phyloP scores from a whole-genome alignment of 345 rosid species.

The Hevea brasiliensis region DNA sequence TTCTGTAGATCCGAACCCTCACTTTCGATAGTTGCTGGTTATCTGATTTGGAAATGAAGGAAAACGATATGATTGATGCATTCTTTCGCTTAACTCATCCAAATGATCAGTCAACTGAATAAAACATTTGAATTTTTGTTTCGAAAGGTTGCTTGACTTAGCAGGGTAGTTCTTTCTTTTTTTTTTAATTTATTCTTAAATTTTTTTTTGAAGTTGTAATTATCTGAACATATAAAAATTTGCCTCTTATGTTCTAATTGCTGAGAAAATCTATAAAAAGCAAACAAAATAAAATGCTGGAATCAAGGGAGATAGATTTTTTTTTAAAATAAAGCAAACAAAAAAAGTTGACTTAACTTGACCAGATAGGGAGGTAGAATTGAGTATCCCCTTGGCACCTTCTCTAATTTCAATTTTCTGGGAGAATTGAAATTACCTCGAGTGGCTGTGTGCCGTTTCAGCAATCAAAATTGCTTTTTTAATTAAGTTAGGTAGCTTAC shows the following conservation, averaged over 20 bases:
- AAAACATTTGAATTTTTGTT: not conserved
- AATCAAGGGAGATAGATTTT: too few relatives aligned
- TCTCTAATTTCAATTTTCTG: not conserved
- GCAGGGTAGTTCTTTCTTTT: not conserved
- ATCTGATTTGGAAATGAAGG: not conserved
- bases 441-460: too few relatives aligned
- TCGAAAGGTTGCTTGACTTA: too few relatives aligned
- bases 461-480: not conserved
- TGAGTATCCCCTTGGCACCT: too few relatives aligned
- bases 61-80: not conserved
- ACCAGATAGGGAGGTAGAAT: not conserved
- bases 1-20: conserved; percentile 20
- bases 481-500: not conserved
- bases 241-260: not conserved
- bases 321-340: not conserved
- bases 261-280: not conserved
- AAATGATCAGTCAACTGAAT: not conserved
- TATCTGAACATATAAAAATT: too few relatives aligned
- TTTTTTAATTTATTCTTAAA: too few relatives aligned
- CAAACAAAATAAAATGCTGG: not conserved
- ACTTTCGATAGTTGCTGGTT: not conserved
- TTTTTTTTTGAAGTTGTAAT: too few relatives aligned
- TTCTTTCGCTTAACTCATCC: not conserved
- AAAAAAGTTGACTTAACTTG: not conserved
- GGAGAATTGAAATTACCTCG: not conserved